Evolutionary conservation across 2,329 filamentous ascomycete species (phyloP).

Genomic region (Aspergillus oerlinghausenensis): DNA sequence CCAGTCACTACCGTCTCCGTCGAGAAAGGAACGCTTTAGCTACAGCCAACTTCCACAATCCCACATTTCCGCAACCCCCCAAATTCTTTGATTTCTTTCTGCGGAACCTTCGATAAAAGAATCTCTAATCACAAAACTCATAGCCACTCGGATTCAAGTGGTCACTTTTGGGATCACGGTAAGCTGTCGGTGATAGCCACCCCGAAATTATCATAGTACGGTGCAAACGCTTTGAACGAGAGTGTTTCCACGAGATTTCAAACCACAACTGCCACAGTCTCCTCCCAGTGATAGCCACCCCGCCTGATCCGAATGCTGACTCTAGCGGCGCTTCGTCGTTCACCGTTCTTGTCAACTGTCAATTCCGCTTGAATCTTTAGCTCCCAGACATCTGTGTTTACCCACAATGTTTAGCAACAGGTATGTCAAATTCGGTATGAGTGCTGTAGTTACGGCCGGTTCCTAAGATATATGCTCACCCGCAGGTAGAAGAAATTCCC

Average conservation of each 20-base stretch:
- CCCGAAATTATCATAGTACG: not conserved
- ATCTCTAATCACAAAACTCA: not conserved
- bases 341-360: not conserved
- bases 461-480: conserved; percentile 9
- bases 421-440: conserved; percentile 30
- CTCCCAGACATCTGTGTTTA: not conserved
- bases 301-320: conserved; percentile 10
- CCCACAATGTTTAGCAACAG: conserved; percentile 46
- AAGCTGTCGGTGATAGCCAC: not conserved
- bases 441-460: not conserved
- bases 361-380: not conserved
- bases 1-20: not conserved
- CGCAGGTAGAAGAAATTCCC: conserved; percentile 62
- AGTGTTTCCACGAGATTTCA: not conserved
- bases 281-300: not conserved
- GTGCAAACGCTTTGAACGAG: not conserved
- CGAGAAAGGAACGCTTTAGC: conserved; percentile 2
- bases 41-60: conserved; percentile 1
- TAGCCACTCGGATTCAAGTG: not conserved
- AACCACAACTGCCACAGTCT: not conserved
- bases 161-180: not conserved
- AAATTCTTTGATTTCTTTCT: not conserved
- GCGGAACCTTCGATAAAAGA: not conserved
- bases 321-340: conserved; percentile 1
- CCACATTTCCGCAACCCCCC: conserved; percentile 3